Evolutionary conservation across 139 green algal genomes (phyloP).

Genomic region (Volvox africanus): DNA sequence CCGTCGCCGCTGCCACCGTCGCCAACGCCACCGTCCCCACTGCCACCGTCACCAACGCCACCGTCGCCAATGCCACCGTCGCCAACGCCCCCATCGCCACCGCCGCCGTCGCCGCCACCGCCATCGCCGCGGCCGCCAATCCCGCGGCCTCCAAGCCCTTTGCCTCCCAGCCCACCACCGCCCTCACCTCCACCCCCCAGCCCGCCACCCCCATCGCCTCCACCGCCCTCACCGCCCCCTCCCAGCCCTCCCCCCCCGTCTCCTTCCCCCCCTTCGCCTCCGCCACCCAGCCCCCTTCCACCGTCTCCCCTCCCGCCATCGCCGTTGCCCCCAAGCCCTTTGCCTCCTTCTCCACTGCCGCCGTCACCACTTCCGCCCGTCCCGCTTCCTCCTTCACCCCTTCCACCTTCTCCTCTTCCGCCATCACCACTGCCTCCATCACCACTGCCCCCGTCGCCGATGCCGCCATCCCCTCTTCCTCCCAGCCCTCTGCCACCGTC

Average conservation of each 20-base stretch:
- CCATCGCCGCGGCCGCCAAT: slow-evolving; percentile 8
- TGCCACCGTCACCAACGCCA: background rate
- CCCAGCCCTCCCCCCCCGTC: background rate
- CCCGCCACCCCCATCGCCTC: background rate
- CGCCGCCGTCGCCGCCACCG: background rate
- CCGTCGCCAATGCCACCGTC: background rate
- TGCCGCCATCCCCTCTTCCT: background rate
- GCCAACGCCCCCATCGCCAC: background rate
- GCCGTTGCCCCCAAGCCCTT: background rate
- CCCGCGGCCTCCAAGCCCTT: background rate
- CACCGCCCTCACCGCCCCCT: background rate
- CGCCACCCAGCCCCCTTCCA: background rate
- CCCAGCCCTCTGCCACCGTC: background rate
- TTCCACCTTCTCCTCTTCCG: background rate
- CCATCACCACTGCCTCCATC: background rate
- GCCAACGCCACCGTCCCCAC: background rate
- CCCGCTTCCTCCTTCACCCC: background rate
- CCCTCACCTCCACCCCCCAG: background rate
- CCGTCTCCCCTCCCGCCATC: background rate
- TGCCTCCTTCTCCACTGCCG: background rate
- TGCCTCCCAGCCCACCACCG: background rate
- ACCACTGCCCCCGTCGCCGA: background rate
- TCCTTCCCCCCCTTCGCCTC: background rate
- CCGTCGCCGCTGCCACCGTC: background rate
- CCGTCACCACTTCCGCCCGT: background rate